Conservation (phyloP, 805 yeast species). For the Metschnikowia amazonensis region DNA sequence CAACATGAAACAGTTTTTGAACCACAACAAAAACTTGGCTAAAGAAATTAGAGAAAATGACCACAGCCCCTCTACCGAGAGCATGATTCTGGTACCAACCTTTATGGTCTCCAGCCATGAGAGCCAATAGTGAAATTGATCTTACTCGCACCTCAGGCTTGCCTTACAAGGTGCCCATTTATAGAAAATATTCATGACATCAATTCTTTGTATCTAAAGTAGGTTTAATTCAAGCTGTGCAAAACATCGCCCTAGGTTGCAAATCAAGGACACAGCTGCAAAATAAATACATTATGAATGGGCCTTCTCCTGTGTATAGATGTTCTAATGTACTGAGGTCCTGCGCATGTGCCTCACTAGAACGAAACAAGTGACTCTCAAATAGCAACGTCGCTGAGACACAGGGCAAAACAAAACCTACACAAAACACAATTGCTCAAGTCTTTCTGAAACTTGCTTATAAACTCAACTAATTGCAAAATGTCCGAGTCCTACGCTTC, state of each 20-base stretch:
- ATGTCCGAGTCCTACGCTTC: conserved; percentile 21
- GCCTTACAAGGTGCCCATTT: background rate
- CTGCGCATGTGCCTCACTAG: conserved; percentile 1
- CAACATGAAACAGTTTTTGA: conserved; percentile 15
- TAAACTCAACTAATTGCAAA: background rate
- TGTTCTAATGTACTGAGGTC: background rate
- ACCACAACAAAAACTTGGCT: conserved; percentile 14
- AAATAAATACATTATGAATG: too few relatives aligned
- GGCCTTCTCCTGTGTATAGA: too few relatives aligned
- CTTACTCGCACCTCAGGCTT: background rate
- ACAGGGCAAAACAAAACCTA: background rate
- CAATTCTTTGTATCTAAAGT: too few relatives aligned
- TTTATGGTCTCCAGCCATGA: conserved; percentile 17
- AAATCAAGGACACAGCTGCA: background rate
- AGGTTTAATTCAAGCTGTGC: too few relatives aligned
- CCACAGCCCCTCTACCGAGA: conserved; percentile 8
- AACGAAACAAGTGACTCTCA: conserved; percentile 1
- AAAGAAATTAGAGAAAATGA: conserved; percentile 10
- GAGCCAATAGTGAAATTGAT: background rate
- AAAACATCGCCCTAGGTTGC: too few relatives aligned
- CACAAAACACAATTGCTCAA: background rate
- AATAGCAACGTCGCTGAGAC: conserved; percentile 4
- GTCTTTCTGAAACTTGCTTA: background rate
- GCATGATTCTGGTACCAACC: conserved; percentile 14
- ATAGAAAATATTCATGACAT: background rate